Conservation (phyloP, 108 stramenopile genomes). For the Poteriospumella lacustris region DNA sequence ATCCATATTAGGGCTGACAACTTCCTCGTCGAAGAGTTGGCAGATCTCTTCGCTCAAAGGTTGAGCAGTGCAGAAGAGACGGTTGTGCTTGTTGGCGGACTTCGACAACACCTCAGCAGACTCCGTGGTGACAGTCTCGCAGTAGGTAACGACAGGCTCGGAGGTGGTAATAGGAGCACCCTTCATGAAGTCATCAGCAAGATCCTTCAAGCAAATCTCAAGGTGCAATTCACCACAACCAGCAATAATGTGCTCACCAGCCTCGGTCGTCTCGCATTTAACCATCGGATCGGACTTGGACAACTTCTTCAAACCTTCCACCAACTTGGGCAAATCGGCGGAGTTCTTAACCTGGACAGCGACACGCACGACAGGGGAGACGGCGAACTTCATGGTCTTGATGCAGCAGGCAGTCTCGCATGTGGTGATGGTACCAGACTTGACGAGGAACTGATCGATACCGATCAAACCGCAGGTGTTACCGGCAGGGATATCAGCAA, state of each 20-base stretch:
- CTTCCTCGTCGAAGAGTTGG: slow-evolving; percentile 88
- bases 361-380: slow-evolving; percentile 98
- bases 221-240: slow-evolving; percentile 98
- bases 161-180: slow-evolving; percentile 92
- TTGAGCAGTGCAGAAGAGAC: slow-evolving; percentile 88
- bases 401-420: slow-evolving; percentile 88
- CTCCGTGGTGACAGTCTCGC: slow-evolving; percentile 91
- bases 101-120: slow-evolving; percentile 92
- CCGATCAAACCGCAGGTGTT: slow-evolving; percentile 99
- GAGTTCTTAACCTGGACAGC: slow-evolving; percentile 99
- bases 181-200: slow-evolving; percentile 98
- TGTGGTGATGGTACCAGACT: slow-evolving; percentile 98
- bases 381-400: slow-evolving; percentile 99
- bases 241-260: slow-evolving; percentile 99
- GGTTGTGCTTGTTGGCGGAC: slow-evolving; percentile 99
- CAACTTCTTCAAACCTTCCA: slow-evolving; percentile 99
- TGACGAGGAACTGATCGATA: slow-evolving; percentile 99
- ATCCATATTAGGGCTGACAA: slow-evolving; percentile 27
- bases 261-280: slow-evolving; percentile 97
- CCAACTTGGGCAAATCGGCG: slow-evolving; percentile 98
- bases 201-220: slow-evolving; percentile 99
- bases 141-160: slow-evolving; percentile 99
- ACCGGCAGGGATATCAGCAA: slow-evolving; percentile 97
- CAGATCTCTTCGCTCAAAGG: slow-evolving; percentile 77
- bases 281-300: slow-evolving; percentile 99